Evolutionary conservation across 2,329 filamentous ascomycete species (phyloP).

Genomic region (Penicillium capsulatum): DNA sequence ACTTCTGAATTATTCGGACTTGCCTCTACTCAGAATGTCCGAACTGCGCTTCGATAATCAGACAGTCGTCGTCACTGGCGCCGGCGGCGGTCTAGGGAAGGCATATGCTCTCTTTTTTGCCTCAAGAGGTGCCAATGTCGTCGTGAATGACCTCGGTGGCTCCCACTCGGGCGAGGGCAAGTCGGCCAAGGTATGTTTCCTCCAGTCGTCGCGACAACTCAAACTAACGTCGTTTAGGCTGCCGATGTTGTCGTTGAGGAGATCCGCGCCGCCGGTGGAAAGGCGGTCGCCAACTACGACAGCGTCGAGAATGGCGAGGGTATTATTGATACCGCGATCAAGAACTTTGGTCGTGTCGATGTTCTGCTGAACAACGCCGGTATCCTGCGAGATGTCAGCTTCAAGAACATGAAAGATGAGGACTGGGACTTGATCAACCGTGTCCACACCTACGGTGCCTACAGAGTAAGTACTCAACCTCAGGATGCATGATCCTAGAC

Average conservation of each 20-base stretch:
- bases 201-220: slow-evolving; percentile 26
- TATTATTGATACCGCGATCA: slow-evolving; percentile 68
- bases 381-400: slow-evolving; percentile 89
- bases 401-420: slow-evolving; percentile 96
- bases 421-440: slow-evolving; percentile 95
- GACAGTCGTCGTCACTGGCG: slow-evolving; percentile 83
- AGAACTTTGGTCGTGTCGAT: slow-evolving; percentile 67
- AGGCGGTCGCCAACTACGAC: slow-evolving; percentile 97
- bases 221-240: slow-evolving; percentile 52
- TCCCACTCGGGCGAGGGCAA: slow-evolving; percentile 90
- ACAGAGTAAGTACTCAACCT: slow-evolving; percentile 64
- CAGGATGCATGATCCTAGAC: background rate
- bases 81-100: slow-evolving; percentile 75
- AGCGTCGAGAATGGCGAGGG: slow-evolving; percentile 75
- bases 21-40: slow-evolving; percentile 48
- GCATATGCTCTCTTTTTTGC: slow-evolving; percentile 86
- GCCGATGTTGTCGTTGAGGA: slow-evolving; percentile 49
- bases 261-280: slow-evolving; percentile 75
- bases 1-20: slow-evolving; percentile 15
- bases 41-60: slow-evolving; percentile 81
- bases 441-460: slow-evolving; percentile 88
- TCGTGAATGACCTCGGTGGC: slow-evolving; percentile 92
- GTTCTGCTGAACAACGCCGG: slow-evolving; percentile 97
- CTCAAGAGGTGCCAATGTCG: slow-evolving; percentile 84
- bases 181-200: slow-evolving; percentile 66